Conservation (phyloP, 805 yeast genomes). For the Wickerhamiella qilinensis region DNA sequence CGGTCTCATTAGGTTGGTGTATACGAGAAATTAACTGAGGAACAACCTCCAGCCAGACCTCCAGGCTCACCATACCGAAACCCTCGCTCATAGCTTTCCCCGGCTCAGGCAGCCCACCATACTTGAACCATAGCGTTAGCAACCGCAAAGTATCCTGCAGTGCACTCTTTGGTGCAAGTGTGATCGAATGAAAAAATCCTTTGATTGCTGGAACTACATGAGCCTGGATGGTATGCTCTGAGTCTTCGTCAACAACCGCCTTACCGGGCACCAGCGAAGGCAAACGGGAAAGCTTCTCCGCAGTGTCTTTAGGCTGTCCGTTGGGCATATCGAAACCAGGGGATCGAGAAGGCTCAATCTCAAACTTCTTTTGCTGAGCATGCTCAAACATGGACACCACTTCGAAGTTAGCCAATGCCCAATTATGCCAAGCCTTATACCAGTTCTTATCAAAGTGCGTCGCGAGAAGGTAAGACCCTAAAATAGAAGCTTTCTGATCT, state of each 20-base stretch:
- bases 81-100: constrained; percentile 85
- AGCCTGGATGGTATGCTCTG: constrained; percentile 40
- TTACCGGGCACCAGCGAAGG: constrained; percentile 13
- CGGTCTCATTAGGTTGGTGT: constrained; percentile 83
- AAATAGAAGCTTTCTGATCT: constrained; percentile 55
- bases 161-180: constrained; percentile 72
- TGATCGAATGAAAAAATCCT: constrained; percentile 90
- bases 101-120: constrained; percentile 87
- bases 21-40: constrained; percentile 94
- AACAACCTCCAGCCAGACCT: constrained; percentile 87
- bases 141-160: constrained; percentile 84
- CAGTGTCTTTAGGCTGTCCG: not conserved
- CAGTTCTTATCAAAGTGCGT: constrained; percentile 86
- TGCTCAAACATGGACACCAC: constrained; percentile 51
- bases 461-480: constrained; percentile 84
- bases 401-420: constrained; percentile 97
- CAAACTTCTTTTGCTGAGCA: constrained; percentile 6
- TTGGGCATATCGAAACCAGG: not conserved
- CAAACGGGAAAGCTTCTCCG: constrained; percentile 1
- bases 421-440: constrained; percentile 99
- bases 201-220: constrained; percentile 93
- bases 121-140: constrained; percentile 86
- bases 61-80: constrained; percentile 71
- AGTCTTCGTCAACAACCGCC: constrained; percentile 16
- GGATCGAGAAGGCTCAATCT: constrained; percentile 3